Percentiles rank a stretch among this genome's conserved stretches.
phyloP scores from a whole-genome alignment of 768 basidiomycete genomes.

The Cytidiella melzeri region DNA sequence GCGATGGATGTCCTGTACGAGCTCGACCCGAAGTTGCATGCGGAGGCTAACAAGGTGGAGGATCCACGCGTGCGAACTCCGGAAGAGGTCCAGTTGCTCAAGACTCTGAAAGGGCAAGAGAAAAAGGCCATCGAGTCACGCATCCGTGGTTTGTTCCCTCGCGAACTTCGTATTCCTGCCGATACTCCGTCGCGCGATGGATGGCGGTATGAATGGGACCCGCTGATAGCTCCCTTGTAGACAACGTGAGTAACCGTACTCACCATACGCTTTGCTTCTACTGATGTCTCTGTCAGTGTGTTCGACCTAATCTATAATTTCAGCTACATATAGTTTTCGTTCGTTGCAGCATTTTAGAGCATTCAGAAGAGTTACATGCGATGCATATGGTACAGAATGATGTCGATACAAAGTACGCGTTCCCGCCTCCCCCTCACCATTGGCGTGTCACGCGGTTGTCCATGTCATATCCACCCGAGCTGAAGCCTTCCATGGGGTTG shows the following conservation, averaged over 20 bases:
- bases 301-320: no score
- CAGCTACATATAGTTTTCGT: no score
- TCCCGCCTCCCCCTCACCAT: background rate
- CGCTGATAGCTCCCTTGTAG: slow-evolving; percentile 21
- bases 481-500: slow-evolving; percentile 2
- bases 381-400: slow-evolving; percentile 1
- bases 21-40: slow-evolving; percentile 50
- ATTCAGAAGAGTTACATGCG: background rate
- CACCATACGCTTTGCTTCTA: no score
- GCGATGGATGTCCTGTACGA: slow-evolving; percentile 79
- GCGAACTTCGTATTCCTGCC: slow-evolving; percentile 79
- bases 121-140: slow-evolving; percentile 69
- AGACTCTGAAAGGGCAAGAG: slow-evolving; percentile 59
- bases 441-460: background rate
- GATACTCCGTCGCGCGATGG: slow-evolving; percentile 78
- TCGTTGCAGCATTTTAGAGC: no score
- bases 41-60: slow-evolving; percentile 67
- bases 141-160: slow-evolving; percentile 77
- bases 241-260: background rate
- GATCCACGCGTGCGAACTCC: slow-evolving; percentile 61
- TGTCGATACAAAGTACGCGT: background rate
- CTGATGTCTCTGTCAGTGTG: no score
- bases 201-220: slow-evolving; percentile 85
- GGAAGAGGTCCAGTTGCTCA: slow-evolving; percentile 53
- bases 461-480: slow-evolving; percentile 1